Base-by-base conservation (phyloP, 2,329 filamentous ascomycete genomes). In the Dactylonectria macrodidyma region DNA sequence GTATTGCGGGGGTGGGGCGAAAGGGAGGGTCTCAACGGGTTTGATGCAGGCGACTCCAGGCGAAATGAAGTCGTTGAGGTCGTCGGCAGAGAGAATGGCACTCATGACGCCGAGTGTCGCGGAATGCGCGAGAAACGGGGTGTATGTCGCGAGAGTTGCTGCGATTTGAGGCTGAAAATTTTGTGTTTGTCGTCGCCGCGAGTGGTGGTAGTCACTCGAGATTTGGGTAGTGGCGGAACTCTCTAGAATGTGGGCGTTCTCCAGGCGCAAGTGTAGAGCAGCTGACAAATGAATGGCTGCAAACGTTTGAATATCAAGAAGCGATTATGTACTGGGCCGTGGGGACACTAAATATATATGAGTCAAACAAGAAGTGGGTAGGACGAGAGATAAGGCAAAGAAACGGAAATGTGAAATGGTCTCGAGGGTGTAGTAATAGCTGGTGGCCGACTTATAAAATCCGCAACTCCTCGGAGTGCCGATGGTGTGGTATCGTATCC, bases 41-140 rank as follows among this genome's bases (percentile, higher is more conserved):
- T 99, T 98, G 82, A 99, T 98, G 84, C 96, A 99, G 70, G 96
- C 96, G 78, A 99, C 95, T 70, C 95, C 95, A 14, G 96, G 96
- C 65, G 93, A 96, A 80, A 99, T 99, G 84, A 99, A 99, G 86
- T 99, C 96, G 86, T 99, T 99, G 69, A 99, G 87, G 81, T 98
- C 95, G 85, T 99, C 95, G 77, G 93, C 92, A 64, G 95, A 98
- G 77, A 99, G 92, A 77, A 99, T 99, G 70, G 96, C 96, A 80
- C 95, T 97, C 96, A 99, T 99, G 70, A 80, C 86, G 73, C 74
- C 70, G 64, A 67, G 56, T 16, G 62, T 58, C n/a, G 63, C 24
- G 36, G 57, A 50, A 48, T 38, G 41, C 22, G 38, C 41, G 30
- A n/a, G 10, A 41, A 50, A 12, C 24, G 30, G 44, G 26, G 26